Evolutionary conservation across 176 grass and related monocot genomes (phyloP).

Genomic region (Pharus latifolius): DNA sequence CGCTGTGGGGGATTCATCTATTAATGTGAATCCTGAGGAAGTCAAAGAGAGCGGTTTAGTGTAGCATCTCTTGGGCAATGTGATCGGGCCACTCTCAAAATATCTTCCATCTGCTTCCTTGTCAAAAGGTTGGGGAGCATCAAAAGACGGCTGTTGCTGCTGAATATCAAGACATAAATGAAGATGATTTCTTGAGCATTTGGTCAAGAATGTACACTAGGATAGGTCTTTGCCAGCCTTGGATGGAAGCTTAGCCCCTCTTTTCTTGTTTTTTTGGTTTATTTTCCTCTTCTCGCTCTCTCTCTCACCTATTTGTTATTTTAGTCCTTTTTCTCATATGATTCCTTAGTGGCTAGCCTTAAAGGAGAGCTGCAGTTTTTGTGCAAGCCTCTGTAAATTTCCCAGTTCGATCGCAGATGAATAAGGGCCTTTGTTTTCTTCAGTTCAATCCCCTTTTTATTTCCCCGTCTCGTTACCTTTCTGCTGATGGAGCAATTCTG

Average conservation of each 20-base stretch:
- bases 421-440: constrained; percentile 9
- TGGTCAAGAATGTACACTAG: constrained; percentile 28
- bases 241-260: constrained; percentile 18
- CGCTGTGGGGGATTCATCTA: not conserved
- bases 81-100: not conserved
- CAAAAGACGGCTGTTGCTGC: not conserved
- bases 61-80: not conserved
- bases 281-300: not conserved
- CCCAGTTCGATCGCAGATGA: constrained; percentile 9
- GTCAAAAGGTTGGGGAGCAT: constrained; percentile 7
- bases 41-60: constrained; percentile 11
- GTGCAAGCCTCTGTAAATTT: constrained; percentile 47
- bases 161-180: not conserved
- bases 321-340: not conserved
- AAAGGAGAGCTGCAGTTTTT: constrained; percentile 55
- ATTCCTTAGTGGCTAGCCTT: constrained; percentile 38
- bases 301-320: not conserved
- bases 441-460: not conserved
- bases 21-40: constrained; percentile 13
- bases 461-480: not conserved
- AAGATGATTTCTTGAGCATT: not conserved
- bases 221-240: constrained; percentile 21
- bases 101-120: constrained; percentile 15
- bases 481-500: not conserved
- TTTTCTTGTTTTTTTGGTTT: not conserved